A percentile compares a stretch with the other conserved stretches of the same genome.
Evolutionary conservation across 345 rosid genomes (phyloP).

Genomic region (Eucalyptus pauciflora): DNA sequence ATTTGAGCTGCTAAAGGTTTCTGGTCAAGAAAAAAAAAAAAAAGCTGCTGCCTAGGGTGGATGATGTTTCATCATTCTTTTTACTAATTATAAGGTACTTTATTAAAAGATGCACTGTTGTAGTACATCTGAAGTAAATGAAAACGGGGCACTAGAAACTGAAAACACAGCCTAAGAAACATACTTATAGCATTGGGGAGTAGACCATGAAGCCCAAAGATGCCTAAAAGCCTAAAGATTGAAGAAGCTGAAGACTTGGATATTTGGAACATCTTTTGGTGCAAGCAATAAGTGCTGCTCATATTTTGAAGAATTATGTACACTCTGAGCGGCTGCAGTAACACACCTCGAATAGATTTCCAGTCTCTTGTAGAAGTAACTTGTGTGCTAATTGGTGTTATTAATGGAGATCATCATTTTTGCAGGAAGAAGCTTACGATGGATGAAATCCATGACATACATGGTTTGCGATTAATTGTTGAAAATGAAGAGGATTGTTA

Average conservation of each 20-base stretch:
- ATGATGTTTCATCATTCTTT: background rate
- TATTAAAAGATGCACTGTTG: background rate
- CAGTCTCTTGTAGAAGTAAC: background rate
- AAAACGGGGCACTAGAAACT: background rate
- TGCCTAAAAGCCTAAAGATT: background rate
- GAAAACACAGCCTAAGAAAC: background rate
- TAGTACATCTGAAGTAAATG: background rate
- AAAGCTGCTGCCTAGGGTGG: background rate
- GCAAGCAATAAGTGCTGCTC: background rate
- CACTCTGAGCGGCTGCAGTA: background rate
- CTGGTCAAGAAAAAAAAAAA: background rate
- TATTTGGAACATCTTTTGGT: background rate
- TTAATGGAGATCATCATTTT: background rate
- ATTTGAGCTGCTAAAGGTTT: background rate
- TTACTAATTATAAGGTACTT: background rate
- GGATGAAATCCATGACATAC: conserved; percentile 93
- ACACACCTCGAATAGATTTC: background rate
- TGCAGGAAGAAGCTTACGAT: conserved; percentile 75
- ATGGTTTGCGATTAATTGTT: conserved; percentile 83
- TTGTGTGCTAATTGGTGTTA: background rate
- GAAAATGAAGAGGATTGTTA: conserved; percentile 78
- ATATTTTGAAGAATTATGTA: background rate
- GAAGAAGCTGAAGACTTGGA: background rate
- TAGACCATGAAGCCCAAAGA: background rate
- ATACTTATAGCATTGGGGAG: background rate